Evolutionary conservation across 2,329 filamentous ascomycete genomes (phyloP).

Genomic region (Cytospora chrysosperma): DNA sequence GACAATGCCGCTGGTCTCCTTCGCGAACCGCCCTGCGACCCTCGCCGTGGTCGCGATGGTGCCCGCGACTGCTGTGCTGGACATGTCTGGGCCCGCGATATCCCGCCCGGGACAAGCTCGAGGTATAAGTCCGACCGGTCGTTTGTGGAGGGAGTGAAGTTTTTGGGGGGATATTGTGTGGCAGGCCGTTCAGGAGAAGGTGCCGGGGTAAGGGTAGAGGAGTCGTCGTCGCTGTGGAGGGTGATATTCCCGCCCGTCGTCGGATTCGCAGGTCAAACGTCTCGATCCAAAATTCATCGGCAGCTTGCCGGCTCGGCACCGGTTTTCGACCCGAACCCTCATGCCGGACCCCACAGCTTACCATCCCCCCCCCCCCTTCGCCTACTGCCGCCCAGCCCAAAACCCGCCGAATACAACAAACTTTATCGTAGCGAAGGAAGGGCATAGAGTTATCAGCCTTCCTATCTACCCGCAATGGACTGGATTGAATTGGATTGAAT

Average conservation of each 20-base stretch:
- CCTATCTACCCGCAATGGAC: too few species aligned
- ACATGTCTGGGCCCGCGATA: slow-evolving; percentile 1
- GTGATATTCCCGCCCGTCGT: background rate
- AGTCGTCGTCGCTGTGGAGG: background rate
- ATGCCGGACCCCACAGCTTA: too few species aligned
- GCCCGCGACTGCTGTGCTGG: slow-evolving; percentile 11
- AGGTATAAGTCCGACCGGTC: background rate
- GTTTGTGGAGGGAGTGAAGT: background rate
- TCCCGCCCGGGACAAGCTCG: background rate
- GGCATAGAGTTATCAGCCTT: too few species aligned
- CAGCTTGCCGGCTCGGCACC: background rate
- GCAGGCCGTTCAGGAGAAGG: background rate
- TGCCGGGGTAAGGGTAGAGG: background rate
- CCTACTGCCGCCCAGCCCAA: background rate
- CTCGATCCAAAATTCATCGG: background rate
- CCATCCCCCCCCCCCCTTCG: background rate
- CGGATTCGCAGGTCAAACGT: background rate
- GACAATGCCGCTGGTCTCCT: slow-evolving; percentile 57
- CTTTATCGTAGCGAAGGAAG: too few species aligned
- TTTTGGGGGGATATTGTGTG: background rate
- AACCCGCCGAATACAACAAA: too few species aligned
- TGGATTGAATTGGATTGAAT: too few species aligned
- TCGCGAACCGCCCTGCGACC: background rate
- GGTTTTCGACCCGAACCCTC: background rate
- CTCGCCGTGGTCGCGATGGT: slow-evolving; percentile 8